phyloP scores from a whole-genome alignment of 2,329 filamentous ascomycete genomes.

The Fusarium avenaceum region DNA sequence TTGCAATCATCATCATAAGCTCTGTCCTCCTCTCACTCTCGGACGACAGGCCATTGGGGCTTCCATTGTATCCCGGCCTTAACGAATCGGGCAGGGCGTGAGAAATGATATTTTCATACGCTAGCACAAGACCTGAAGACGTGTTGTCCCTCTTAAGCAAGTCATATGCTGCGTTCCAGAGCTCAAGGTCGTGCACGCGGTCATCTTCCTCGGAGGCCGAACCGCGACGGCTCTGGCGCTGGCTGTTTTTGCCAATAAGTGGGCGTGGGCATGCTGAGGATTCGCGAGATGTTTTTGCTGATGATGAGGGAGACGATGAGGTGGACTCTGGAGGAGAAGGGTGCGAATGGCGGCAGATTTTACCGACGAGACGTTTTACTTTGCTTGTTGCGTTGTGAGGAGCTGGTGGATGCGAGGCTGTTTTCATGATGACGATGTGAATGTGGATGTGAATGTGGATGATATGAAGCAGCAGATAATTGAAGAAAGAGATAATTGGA shows the following conservation, averaged over 20 bases:
- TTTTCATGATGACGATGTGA: conserved; percentile 30
- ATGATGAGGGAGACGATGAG: conserved; percentile 30
- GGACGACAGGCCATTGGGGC: conserved; percentile 39
- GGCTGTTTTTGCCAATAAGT: conserved; percentile 30
- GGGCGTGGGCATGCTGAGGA: conserved; percentile 33
- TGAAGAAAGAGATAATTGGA: not conserved
- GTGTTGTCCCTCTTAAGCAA: conserved; percentile 49
- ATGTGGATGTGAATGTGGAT: not conserved
- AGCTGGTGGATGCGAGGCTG: conserved; percentile 28
- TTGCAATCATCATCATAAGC: conserved; percentile 50
- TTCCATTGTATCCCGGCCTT: conserved; percentile 50
- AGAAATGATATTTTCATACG: conserved; percentile 55
- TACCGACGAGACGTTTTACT: conserved; percentile 45
- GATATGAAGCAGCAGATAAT: not conserved
- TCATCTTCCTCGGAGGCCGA: conserved; percentile 35
- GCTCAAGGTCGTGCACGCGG: conserved; percentile 44
- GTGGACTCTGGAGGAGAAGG: conserved; percentile 22
- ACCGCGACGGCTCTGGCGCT: conserved; percentile 26
- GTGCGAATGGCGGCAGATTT: conserved; percentile 41
- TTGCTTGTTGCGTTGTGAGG: conserved; percentile 28
- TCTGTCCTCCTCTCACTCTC: conserved; percentile 48
- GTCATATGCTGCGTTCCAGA: conserved; percentile 56
- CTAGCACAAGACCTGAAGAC: conserved; percentile 51
- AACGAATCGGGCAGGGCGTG: conserved; percentile 53
- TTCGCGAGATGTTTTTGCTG: conserved; percentile 26